These are phyloP conservation scores for Mycocentrospora acerina DNA, from an alignment of 2,329 filamentous ascomycete species.

Conservation along the genomic window DNA sequence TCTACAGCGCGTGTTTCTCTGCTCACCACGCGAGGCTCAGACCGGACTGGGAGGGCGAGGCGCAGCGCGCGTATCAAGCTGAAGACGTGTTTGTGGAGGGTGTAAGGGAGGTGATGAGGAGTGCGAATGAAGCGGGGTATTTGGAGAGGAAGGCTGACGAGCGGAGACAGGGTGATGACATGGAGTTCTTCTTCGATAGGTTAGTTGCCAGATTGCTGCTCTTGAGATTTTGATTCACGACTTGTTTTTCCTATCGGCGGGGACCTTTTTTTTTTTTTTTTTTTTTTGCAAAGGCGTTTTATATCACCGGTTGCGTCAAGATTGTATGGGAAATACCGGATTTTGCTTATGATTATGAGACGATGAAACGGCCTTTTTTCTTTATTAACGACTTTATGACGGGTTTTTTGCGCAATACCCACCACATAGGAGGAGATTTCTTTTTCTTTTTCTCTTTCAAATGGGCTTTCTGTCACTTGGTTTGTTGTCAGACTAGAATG, in stretches of 20 bases:
- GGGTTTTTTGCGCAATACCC: no score
- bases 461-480: no score
- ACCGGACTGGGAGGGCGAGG: constrained; percentile 33
- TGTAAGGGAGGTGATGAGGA: constrained; percentile 27
- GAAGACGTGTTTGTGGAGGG: constrained; percentile 32
- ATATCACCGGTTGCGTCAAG: neutral
- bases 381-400: neutral
- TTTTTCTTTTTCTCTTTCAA: no score
- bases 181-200: constrained; percentile 43
- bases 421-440: no score
- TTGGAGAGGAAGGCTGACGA: constrained; percentile 20
- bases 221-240: constrained; percentile 5
- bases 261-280: neutral
- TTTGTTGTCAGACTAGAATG: no score
- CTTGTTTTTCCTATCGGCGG: no score
- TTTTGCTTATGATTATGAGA: neutral
- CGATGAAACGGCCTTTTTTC: neutral
- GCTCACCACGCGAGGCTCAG: constrained; percentile 34
- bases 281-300: neutral
- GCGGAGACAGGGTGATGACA: constrained; percentile 27
- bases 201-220: constrained; percentile 38
- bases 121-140: constrained; percentile 21
- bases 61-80: constrained; percentile 3
- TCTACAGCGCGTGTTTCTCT: constrained; percentile 39
- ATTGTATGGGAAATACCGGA: neutral